Conservation (phyloP, 1,284 basidiomycete genomes). For the Phlebopus sp. region DNA sequence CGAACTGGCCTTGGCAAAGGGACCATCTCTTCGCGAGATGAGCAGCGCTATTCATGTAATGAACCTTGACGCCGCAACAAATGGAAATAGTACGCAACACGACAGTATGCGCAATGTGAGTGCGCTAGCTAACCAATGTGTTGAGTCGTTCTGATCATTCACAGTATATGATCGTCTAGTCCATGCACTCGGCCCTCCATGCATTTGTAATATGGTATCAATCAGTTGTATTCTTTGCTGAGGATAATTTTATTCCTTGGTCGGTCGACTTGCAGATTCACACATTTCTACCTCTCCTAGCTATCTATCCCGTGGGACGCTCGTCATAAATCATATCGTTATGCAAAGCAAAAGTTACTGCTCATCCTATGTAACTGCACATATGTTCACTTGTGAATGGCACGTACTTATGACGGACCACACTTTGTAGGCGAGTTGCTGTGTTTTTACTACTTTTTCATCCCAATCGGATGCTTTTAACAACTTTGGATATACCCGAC, state of each 20-base stretch:
- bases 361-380: neutral
- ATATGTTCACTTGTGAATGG: neutral
- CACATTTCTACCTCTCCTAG: conserved; percentile 23
- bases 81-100: conserved; percentile 20
- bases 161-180: conserved; percentile 29
- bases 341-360: neutral
- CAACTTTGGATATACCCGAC: conserved; percentile 82
- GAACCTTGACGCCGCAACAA: conserved; percentile 11
- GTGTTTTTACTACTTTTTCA: conserved; percentile 14
- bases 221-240: conserved; percentile 10
- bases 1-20: conserved; percentile 36
- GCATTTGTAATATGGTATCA: conserved; percentile 18
- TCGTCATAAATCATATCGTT: neutral
- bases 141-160: conserved; percentile 13
- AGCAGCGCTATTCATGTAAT: conserved; percentile 20
- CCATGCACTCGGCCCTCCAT: no score
- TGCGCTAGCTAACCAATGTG: neutral
- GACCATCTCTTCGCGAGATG: conserved; percentile 32
- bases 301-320: neutral
- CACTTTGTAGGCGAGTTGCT: neutral
- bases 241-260: neutral
- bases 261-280: neutral
- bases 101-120: conserved; percentile 17
- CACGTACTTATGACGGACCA: neutral
- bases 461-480: conserved; percentile 78